phyloP scores from a whole-genome alignment of 176 grass and related monocot genomes.

The Secale cereale region DNA sequence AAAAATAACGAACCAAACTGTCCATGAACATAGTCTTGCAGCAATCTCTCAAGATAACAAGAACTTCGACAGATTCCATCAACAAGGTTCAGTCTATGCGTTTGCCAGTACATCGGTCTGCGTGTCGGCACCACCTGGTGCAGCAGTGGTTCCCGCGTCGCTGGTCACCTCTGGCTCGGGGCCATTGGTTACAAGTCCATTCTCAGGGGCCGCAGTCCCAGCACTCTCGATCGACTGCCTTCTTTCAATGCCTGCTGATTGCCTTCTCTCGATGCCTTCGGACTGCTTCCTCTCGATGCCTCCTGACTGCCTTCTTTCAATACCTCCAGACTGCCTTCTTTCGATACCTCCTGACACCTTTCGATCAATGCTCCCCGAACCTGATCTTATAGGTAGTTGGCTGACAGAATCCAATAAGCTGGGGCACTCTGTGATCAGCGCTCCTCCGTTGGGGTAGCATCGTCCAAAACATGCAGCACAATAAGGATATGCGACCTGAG shows the following conservation, averaged over 20 bases:
- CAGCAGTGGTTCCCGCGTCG: background rate
- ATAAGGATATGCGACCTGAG: slow-evolving; percentile 74
- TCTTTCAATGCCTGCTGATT: slow-evolving; percentile 27
- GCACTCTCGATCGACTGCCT: slow-evolving; percentile 40
- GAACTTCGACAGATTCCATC: background rate
- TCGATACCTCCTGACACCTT: slow-evolving; percentile 28
- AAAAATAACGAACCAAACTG: background rate
- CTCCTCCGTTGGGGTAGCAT: slow-evolving; percentile 83
- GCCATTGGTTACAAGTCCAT: slow-evolving; percentile 35
- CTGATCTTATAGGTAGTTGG: slow-evolving; percentile 53
- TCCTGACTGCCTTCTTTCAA: background rate
- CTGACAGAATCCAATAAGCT: slow-evolving; percentile 57
- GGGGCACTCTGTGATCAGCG: slow-evolving; percentile 64
- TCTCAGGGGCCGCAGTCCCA: background rate
- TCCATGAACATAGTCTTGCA: background rate
- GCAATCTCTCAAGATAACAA: background rate
- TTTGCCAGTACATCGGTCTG: background rate
- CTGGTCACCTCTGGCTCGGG: background rate
- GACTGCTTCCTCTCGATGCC: slow-evolving; percentile 30
- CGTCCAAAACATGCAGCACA: slow-evolving; percentile 77
- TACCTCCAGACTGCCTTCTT: slow-evolving; percentile 8
- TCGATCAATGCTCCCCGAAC: slow-evolving; percentile 13
- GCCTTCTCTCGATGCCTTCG: background rate
- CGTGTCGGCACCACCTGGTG: background rate
- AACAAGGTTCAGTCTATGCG: slow-evolving; percentile 1